Base-by-base conservation (phyloP, 2,329 filamentous ascomycete genomes). In the Xylariales sp. region DNA sequence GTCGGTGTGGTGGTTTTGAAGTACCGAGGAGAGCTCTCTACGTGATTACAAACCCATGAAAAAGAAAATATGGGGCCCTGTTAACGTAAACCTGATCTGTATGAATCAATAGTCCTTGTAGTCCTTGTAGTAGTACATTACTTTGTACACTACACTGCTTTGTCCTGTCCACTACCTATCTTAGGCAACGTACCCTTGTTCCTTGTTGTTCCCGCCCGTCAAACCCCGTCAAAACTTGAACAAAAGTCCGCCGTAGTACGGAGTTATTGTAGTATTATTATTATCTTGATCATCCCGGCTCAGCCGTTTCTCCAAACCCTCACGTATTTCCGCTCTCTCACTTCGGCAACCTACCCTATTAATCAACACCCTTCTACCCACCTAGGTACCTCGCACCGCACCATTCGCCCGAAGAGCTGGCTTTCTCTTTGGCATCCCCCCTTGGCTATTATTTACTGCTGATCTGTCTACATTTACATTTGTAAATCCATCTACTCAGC, bases 331-430 rank as follows among this genome's bases (percentile, higher is more conserved):
- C 41, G 41, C 43, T 48, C 56, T 53, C 30, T 60, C 57, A 46
- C 61, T 65, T 67, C 69, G 57, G 62, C 67, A 70, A 69, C 54
- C 5, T 41, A 41, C 36, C 36, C 34, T 57, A 45, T 34, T 64
- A 68, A 55, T 64, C 50, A 41, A 39, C 23, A 43, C 54, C 28
- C 45, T 28, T 28, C 32, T 12, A 39, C 50, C 3, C 23, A 23
- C 23, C 23, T 2, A 23, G 23, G 23, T 23, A 23, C 23, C 23
- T 23, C 23, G 23, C 23, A 23, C 23, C 23, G 23, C 23, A 46
- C 23, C 34, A 32, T 48, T 57, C 28, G 59, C 64, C 64, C 67
- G 68, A 73, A 73, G 58, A 71, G 70, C 69, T 71, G 71, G 69
- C 54, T 63, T 70, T 67, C 46, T 69, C 54, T 54, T 66, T 50